Base-by-base conservation (phyloP, 179 eudicot genomes). In the Silene vulgaris region DNA sequence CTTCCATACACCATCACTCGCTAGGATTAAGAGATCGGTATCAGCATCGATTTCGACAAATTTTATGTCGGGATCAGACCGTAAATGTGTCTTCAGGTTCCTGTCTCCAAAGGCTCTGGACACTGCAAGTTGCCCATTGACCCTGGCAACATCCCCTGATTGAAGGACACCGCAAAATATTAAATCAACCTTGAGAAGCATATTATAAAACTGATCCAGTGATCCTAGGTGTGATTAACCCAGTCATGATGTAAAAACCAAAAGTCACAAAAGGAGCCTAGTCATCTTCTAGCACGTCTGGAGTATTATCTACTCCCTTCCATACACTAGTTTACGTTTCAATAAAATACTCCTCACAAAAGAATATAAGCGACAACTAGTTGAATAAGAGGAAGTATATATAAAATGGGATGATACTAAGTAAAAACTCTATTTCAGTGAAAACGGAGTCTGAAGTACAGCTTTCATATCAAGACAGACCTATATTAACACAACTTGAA, bases 1-100 rank as follows among this genome's bases (percentile, higher is more conserved):
- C 90, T 90, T 89, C 96, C 93, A 90, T 70, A 90, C 72, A 32
- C 96, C 96, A 79, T 90, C 96, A 77, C 96, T 90, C 20, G 96
- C 93, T 74, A 90, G 85, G 62, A 90, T 84, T 17, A 85, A 74
- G 74, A 90, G 76, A 50, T 88, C 89, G 2, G 88, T 84, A 56
- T 80, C 85, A 7, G 86, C 68, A 73, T 73, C 80, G 63, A 90
- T 82, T n/a, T 85, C 88, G 8, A 82, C 83, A 74, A 52, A 14
- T 30, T 77, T 79, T 65, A 89, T 76, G 74, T 90, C 91, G 29
- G 96, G 96, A 76, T 90, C 96, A 43, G 90, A 88, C 69, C 93
- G 85, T 77, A 90, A 77, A 79, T 90, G 96, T 21, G 88, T 82
- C 80, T 90, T 90, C 64, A 90, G 90, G 83, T 85, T 90, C 79